Evolutionary conservation across 176 grass and related monocot species (phyloP), one percentile per base, ranked within the genome.

Genomic region (Cenchrus americanus): DNA sequence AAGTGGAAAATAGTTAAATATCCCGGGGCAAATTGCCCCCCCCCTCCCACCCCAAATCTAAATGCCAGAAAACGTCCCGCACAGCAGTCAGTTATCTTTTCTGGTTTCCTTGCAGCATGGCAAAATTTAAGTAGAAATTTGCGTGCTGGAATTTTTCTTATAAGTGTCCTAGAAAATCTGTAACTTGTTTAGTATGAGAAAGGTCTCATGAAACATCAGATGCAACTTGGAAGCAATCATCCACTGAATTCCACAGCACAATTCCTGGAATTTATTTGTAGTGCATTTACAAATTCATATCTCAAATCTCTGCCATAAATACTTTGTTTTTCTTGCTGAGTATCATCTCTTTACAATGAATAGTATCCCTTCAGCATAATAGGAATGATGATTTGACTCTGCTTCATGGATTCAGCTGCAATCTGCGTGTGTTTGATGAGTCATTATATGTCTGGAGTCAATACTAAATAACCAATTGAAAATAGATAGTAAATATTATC

Each of bases 371-470:
- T 85, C 71, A 64, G 47, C 71, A 50, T 82, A 44, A 65, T 6
- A 71, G 18, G n/a, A 54, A 69, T 44, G 44, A 0, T 10, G 14
- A 11, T 77, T 21, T 65, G 10, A 57, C 23, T 55, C 64, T 63
- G 23, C 17, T 71, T 88, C 87, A 89, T 71, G 88, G 88, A 78
- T 55, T 85, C 55, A 89, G 47, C 32, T 82, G 83, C 62, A 89
- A 89, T 82, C 78, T 89, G 83, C 83, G 82, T 51, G 41, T 58
- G 27, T 85, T 86, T 82, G 49, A 62, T 52, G 3, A n/a, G 43
- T 74, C 61, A 60, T 84, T 84, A 89, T 26, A 43, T 10, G 59
- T 62, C 1, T 61, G 69, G 51, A 89, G 53, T 32, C 32, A 80
- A 68, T 8, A 81, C 40, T 80, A 76, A 6, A 30, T 49, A 76